Base-by-base conservation (phyloP, 495 filamentous ascomycete genomes). In the Tetracladium marchalianum region DNA sequence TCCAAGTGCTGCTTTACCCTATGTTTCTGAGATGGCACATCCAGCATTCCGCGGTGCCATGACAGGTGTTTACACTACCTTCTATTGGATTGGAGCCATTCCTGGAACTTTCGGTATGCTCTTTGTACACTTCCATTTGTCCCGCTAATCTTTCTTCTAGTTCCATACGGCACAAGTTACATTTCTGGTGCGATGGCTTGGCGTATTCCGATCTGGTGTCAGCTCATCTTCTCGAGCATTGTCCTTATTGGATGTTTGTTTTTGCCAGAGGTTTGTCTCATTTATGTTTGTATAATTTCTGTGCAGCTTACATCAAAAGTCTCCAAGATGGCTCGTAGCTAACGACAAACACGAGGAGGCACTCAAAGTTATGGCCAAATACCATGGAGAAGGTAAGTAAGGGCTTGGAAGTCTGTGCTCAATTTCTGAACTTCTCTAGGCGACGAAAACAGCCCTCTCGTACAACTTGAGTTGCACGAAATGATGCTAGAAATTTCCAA, bases 331-430 rank as follows among this genome's bases (percentile, higher is more conserved):
- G 35, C 35, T 48, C 43, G 18, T 49, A 57, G 12, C 83, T 78
- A 80, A 67, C 71, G 6, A 75, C 82, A 44, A 78, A 78, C n/a
- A 53, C 73, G 71, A 70, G 7, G 65, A 73, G 11, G 73, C 72
- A 0, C 50, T 64, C 19, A 58, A 62, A 1, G 60, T 77, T 0
- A 55, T 80, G 6, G 61, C 68, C 1, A 66, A 64, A n/a, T 80
- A 76, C 46, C 76, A 81, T 48, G 77, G 35, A n/a, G 35, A 36
- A 9, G 22, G 22, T 27, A 27, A 7, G 22, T 27, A 3, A 27
- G 22, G 3, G 7, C 7, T 7, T 7, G 7, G 22, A 27, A 27
- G 22, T 27, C 22, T 27, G 22, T n/a, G n/a, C n/a, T n/a, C n/a
- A n/a, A n/a, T n/a, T n/a, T n/a, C n/a, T n/a, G n/a, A n/a, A 27